Evolutionary conservation across 2,329 filamentous ascomycete genomes (phyloP).

Genomic region (Sarocladium strictum): DNA sequence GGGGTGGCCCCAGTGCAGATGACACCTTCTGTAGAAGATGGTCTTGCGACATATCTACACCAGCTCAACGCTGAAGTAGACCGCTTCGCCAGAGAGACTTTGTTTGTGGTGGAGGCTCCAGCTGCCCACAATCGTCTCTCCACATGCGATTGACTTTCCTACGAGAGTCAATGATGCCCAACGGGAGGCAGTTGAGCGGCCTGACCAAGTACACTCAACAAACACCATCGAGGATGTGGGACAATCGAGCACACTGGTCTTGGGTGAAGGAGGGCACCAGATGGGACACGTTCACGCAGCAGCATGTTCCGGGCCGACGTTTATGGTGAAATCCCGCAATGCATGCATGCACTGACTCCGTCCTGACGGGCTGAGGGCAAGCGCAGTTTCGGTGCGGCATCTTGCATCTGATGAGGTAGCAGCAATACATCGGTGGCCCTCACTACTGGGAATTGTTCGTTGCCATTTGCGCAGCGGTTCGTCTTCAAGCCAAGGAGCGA

Average conservation of each 20-base stretch:
- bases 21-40: background rate
- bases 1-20: background rate
- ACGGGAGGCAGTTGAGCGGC: background rate
- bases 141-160: background rate
- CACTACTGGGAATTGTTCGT: no score
- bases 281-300: slow-evolving; percentile 1
- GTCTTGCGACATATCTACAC: background rate
- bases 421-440: background rate
- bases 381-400: background rate
- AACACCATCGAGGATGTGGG: background rate
- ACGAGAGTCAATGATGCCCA: slow-evolving; percentile 2
- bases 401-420: background rate
- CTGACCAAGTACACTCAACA: background rate
- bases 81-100: background rate
- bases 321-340: background rate
- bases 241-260: background rate
- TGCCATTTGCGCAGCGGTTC: background rate
- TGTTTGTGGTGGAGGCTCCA: background rate
- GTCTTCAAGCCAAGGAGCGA: background rate
- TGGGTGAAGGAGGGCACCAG: background rate
- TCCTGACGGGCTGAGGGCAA: background rate
- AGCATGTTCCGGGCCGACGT: background rate
- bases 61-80: background rate
- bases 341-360: background rate
- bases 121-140: background rate